Evolutionary conservation across 148 eudicot genomes (phyloP).

Genomic region (Vaccinium myrtillus): DNA sequence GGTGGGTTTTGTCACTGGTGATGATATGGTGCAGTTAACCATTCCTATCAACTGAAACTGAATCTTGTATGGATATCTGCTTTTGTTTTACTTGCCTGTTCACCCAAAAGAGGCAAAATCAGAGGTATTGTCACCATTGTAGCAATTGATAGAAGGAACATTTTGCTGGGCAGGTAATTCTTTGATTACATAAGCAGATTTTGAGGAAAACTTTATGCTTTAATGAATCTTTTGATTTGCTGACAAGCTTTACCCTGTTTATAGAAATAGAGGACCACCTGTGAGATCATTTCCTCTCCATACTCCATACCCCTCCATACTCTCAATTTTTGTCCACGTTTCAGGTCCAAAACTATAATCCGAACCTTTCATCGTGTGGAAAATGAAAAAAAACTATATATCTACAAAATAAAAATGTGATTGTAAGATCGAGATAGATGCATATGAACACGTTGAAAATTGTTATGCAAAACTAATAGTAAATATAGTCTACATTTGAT

Average conservation of each 20-base stretch:
- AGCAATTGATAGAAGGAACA: not conserved
- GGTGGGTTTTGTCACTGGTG: not conserved
- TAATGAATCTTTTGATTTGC: constrained; percentile 5
- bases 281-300: not conserved
- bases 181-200: not conserved
- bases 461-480: no score
- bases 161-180: constrained; percentile 2
- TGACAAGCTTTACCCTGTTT: not conserved
- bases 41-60: constrained; percentile 19
- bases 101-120: constrained; percentile 20
- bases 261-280: not conserved
- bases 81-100: constrained; percentile 18
- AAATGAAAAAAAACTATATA: no score
- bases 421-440: no score
- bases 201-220: constrained; percentile 3
- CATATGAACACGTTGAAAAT: no score
- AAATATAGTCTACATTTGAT: no score
- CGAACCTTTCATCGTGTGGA: no score
- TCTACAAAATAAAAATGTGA: no score
- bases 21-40: constrained; percentile 21
- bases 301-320: no score
- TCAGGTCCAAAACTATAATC: no score
- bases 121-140: not conserved
- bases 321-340: no score
- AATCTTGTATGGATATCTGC: constrained; percentile 30